Base-by-base conservation (phyloP, 306 rosid species). In the Vigna trinervia region DNA sequence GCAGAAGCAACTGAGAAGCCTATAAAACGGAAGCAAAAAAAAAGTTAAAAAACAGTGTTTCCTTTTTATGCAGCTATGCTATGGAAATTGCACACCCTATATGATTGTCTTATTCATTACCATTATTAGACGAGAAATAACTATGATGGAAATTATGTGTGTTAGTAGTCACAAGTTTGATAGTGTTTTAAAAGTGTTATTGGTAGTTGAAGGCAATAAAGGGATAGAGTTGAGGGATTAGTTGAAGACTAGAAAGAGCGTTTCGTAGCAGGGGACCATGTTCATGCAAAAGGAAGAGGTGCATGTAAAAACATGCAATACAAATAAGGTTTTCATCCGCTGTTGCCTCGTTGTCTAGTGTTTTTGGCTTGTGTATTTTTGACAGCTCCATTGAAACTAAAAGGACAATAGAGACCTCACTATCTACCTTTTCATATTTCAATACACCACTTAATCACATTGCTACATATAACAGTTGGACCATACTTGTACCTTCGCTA, bases 21-120 rank as follows among this genome's bases (percentile, higher is more conserved):
- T 82, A 77, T 81, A 73, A 47, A n/a, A 77, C 73, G 93, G 88
- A 81, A 88, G 90, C 82, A 84, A 90, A 80, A 81, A 28, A 39
- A 61, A 32, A 61, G 68, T 32, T 61, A 32, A 61, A 61, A 79
- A n/a, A 73, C 85, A 83, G 85, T 80, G 69, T 71, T 79, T 72
- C 84, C 76, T 62, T 86, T 84, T 81, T 75, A 75, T 77, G 78
- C 73, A 72, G 82, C 76, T 68, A 79, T 59, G 81, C 85, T 76
- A 67, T 76, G 63, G 81, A 54, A 76, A 59, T 76, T 66, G 67
- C 82, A 80, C 80, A 69, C 69, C 69, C 71, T 43, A 58, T 61
- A 38, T 57, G 70, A 71, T 63, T 41, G 76, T 51, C 28, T 78
- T 30, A 63, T 76, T 64, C 54, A 64, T 65, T 63, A 62, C 48